phyloP scores from a whole-genome alignment of 1,284 basidiomycete genomes.

The Ganoderma lingzhi region DNA sequence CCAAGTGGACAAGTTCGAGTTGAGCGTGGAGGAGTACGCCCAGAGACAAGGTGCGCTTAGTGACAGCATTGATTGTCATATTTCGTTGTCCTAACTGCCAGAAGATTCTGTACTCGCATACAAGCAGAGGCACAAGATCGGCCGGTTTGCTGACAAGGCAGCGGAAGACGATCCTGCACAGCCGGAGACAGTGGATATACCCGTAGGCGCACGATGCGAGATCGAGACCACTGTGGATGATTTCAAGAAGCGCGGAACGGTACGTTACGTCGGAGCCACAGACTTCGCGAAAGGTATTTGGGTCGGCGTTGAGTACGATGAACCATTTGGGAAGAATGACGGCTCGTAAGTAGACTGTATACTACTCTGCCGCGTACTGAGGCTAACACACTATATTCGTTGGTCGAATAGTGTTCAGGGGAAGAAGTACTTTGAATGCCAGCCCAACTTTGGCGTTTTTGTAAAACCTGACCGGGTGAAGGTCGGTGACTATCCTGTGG shows the following conservation, averaged over 20 bases:
- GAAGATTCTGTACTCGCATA: constrained; percentile 91
- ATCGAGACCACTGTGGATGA: constrained; percentile 75
- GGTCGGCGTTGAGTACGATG: constrained; percentile 97
- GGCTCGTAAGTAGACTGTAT: constrained; percentile 76
- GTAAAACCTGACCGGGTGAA: constrained; percentile 86
- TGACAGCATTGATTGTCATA: background rate
- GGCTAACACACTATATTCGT: background rate
- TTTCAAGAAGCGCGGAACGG: constrained; percentile 81
- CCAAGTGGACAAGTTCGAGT: constrained; percentile 93
- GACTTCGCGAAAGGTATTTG: constrained; percentile 83
- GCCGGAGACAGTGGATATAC: constrained; percentile 51
- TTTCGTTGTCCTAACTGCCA: background rate
- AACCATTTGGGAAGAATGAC: constrained; percentile 96
- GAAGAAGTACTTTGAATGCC: constrained; percentile 85
- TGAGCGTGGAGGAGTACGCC: constrained; percentile 86
- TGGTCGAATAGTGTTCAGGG: constrained; percentile 75
- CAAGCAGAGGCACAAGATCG: constrained; percentile 90
- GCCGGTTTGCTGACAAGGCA: constrained; percentile 76
- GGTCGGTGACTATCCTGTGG: constrained; percentile 88
- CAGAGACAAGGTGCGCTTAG: constrained; percentile 68
- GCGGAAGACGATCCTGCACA: constrained; percentile 45
- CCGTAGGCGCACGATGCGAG: constrained; percentile 82
- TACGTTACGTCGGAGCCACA: constrained; percentile 87
- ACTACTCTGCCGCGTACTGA: too few species aligned
- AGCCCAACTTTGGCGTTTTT: constrained; percentile 84